phyloP scores from a whole-genome alignment of 23 red algal genomes.

The Cyanidiococcus yangmingshanensis region DNA sequence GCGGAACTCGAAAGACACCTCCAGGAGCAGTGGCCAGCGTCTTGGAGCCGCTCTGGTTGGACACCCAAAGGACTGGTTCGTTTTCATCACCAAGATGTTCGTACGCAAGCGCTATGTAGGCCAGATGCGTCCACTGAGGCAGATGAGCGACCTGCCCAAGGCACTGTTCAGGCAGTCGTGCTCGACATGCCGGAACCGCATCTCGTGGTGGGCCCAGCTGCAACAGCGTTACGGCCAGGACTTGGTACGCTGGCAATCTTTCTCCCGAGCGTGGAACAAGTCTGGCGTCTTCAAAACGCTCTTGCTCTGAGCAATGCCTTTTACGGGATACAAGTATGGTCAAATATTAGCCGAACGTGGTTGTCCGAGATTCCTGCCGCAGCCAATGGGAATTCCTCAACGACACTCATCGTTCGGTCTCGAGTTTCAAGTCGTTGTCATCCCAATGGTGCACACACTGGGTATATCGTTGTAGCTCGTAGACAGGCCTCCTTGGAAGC shows the following conservation, averaged over 20 bases:
- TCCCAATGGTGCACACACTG: conserved; percentile 3
- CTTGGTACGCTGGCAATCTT: conserved; percentile 46
- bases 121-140: conserved; percentile 44
- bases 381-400: background rate
- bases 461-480: conserved; percentile 9
- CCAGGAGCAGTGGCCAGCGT: background rate
- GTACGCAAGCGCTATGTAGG: conserved; percentile 18
- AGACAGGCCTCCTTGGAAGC: background rate
- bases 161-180: conserved; percentile 52
- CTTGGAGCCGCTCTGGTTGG: background rate
- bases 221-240: conserved; percentile 28
- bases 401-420: background rate
- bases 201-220: conserved; percentile 26
- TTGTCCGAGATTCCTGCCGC: background rate
- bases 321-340: background rate
- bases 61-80: background rate
- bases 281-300: conserved; percentile 19
- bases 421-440: background rate
- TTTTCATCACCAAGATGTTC: conserved; percentile 19
- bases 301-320: background rate
- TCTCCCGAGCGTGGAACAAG: conserved; percentile 90
- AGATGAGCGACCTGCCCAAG: conserved; percentile 34
- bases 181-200: conserved; percentile 80
- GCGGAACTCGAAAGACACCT: conserved; percentile 25
- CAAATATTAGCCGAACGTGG: background rate